phyloP scores from a whole-genome alignment of 2,329 filamentous ascomycete genomes.

The Colletotrichum musicola region DNA sequence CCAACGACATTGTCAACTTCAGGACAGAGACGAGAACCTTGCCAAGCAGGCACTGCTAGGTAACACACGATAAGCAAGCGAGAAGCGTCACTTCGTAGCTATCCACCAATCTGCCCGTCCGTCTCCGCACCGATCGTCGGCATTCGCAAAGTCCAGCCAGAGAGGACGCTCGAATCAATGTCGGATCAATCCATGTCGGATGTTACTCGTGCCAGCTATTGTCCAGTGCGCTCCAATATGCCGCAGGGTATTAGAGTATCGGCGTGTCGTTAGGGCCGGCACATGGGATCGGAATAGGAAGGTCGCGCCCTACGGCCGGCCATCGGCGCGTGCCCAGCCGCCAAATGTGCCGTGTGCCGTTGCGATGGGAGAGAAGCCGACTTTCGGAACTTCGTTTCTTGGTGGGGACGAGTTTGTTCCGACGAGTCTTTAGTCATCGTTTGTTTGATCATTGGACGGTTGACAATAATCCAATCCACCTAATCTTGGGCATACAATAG shows the following conservation, averaged over 20 bases:
- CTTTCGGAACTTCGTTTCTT: background rate
- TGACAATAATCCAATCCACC: too few species aligned
- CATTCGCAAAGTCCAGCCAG: background rate
- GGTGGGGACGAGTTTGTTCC: background rate
- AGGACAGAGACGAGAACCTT: too few species aligned
- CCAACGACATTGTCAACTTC: too few species aligned
- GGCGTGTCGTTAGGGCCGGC: constrained; percentile 11
- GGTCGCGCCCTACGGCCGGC: constrained; percentile 10
- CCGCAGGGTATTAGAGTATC: background rate
- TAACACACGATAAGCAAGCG: background rate
- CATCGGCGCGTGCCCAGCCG: constrained; percentile 17
- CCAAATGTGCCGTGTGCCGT: constrained; percentile 25
- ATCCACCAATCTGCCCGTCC: background rate
- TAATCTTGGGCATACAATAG: too few species aligned
- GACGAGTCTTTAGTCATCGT: background rate
- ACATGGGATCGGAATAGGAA: constrained; percentile 29
- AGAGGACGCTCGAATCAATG: background rate
- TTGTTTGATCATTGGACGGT: too few species aligned
- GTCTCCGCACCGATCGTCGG: background rate
- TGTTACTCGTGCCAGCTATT: constrained; percentile 2
- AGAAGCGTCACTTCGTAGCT: background rate
- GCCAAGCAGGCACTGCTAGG: too few species aligned
- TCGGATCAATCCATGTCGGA: background rate
- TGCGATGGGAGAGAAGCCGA: background rate
- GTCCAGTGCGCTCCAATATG: background rate